A percentile compares a stretch with the other conserved stretches of the same genome.
These are phyloP conservation scores for Lachnellula arida DNA, from an alignment of 2,329 filamentous ascomycete species.

Conservation along the genomic window DNA sequence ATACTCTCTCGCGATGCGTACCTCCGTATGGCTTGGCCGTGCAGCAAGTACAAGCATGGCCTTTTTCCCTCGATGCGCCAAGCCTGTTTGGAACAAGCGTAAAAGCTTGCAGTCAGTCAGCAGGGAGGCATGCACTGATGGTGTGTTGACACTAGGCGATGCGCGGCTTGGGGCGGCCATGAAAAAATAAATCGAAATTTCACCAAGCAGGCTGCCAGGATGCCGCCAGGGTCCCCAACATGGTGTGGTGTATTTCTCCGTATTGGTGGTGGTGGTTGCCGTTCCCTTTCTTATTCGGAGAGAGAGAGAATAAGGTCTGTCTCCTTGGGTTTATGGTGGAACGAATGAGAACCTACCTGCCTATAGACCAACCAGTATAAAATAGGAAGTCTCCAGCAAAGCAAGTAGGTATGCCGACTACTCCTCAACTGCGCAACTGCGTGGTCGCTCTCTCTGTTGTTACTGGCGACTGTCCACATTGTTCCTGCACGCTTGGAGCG, in stretches of 20 bases:
- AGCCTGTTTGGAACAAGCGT: not conserved
- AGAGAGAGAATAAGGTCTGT: not conserved
- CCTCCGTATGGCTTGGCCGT: not conserved
- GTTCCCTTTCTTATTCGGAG: not conserved
- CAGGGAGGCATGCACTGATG: not conserved
- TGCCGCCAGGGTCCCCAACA: not conserved
- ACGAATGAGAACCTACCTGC: not conserved
- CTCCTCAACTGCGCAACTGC: not conserved
- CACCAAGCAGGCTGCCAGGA: not conserved
- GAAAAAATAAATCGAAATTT: not conserved
- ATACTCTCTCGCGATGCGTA: not conserved
- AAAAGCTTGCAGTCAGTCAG: not conserved
- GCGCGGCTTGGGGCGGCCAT: conserved; percentile 1
- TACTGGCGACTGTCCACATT: not conserved
- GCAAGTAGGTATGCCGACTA: not conserved
- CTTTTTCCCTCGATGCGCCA: not conserved
- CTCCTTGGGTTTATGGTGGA: not conserved
- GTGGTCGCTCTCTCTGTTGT: not conserved
- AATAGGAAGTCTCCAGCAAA: not conserved
- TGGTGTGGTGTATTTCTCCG: not conserved
- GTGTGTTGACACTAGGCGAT: not conserved
- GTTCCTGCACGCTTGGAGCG: conserved; percentile 9
- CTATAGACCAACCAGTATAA: not conserved
- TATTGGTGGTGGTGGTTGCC: not conserved
- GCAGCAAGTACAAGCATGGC: not conserved